Evolutionary conservation across 345 rosid genomes (phyloP), one percentile per base, ranked within the genome.

Genomic region (Syzygium aqueum): DNA sequence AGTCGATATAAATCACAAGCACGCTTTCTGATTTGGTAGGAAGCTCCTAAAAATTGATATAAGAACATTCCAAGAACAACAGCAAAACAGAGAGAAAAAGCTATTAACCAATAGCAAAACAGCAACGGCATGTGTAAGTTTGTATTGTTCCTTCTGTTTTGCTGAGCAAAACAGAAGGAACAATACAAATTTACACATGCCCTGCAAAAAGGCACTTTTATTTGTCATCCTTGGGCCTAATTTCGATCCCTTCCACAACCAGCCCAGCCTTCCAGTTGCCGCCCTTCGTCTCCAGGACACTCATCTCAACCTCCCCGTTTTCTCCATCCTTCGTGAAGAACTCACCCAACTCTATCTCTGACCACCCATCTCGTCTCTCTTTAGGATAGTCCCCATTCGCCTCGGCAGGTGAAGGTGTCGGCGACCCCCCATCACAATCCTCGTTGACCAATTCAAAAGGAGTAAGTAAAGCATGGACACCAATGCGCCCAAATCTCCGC

Each of bases 191-290:
- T n/a, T 23, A 51, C 40, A 84, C 85, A 51, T 8, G 85, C 33
- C 85, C 37, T 50, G 53, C 40, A 40, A 40, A 25, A 30, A 63
- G 37, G 12, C 43, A 1, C 11, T 30, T 22, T 17, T 54, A n/a
- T 63, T 63, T 28, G 19, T 25, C 77, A 15, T 56, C 77, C 37
- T 86, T 88, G 6, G 94, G 93, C 89, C 93, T 88, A 25, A 93
- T 85, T 88, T 91, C 94, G 2, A 93, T 88, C 51, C 94, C 93
- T 50, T 93, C 67, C 5, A 93, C 77, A 30, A 91, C 33, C 28
- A 91, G 67, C 3, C 92, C 92, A 15, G 88, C 13, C 73, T 91
- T 91, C 90, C 84, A 59, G 6, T 53, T 0, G 13, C 53, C 53
- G 3, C 51, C 9, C n/a, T 90, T 85, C 16, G 87, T 85, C 83